Percentiles rank a stretch among this genome's conserved stretches.
Conservation (phyloP, 2,329 filamentous ascomycete genomes). For the Lojkania enalia region DNA sequence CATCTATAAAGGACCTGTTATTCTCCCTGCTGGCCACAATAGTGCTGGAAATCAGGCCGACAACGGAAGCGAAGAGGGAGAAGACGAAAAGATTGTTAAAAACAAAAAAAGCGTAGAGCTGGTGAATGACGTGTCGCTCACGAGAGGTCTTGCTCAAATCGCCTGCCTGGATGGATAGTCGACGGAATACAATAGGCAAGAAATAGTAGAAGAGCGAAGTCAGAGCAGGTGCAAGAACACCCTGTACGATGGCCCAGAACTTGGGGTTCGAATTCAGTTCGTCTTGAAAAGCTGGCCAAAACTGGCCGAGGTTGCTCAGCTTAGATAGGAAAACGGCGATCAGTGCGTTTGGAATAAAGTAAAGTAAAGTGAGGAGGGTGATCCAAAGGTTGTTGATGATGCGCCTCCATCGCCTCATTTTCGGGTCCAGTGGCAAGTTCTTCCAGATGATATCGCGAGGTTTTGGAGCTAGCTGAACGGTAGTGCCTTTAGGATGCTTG, state of each 20-base stretch:
- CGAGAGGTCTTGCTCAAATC: slow-evolving; percentile 90
- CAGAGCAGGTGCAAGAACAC: slow-evolving; percentile 84
- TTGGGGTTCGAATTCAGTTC: slow-evolving; percentile 65
- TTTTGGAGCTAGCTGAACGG: slow-evolving; percentile 76
- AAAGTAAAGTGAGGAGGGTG: slow-evolving; percentile 74
- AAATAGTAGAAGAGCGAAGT: slow-evolving; percentile 86
- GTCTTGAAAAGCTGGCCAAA: slow-evolving; percentile 76
- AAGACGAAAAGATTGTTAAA: slow-evolving; percentile 97
- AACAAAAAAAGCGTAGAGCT: slow-evolving; percentile 93
- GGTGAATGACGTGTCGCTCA: slow-evolving; percentile 86
- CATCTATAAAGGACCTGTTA: slow-evolving; percentile 62
- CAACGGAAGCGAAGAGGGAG: slow-evolving; percentile 84
- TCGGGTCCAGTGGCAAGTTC: slow-evolving; percentile 75
- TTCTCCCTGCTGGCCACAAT: slow-evolving; percentile 59
- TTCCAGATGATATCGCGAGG: slow-evolving; percentile 96
- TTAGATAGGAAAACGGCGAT: slow-evolving; percentile 94
- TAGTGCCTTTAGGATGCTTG: slow-evolving; percentile 78
- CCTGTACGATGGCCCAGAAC: slow-evolving; percentile 87
- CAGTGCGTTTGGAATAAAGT: slow-evolving; percentile 89
- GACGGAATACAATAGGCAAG: slow-evolving; percentile 88
- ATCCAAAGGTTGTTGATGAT: slow-evolving; percentile 87
- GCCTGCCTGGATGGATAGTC: slow-evolving; percentile 78
- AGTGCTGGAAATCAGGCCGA: slow-evolving; percentile 70
- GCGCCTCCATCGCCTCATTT: slow-evolving; percentile 70
- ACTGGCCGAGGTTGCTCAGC: slow-evolving; percentile 73